Evolutionary conservation across 306 rosid species (phyloP), one percentile per base, ranked within the genome.

Genomic region (Benincasa hispida): DNA sequence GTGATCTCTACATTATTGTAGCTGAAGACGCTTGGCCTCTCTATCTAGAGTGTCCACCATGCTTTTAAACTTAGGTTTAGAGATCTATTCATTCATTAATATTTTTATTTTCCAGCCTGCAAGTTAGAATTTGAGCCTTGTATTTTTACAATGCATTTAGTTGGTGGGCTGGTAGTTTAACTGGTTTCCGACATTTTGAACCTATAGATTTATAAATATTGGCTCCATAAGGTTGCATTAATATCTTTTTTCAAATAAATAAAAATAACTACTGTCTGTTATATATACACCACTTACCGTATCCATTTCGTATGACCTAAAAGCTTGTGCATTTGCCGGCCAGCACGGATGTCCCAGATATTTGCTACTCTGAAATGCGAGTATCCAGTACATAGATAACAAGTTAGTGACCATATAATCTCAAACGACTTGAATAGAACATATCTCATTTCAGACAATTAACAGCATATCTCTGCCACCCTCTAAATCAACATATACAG

Each of bases 271-370:
- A 10, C 45, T 65, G 22, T 19, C 28, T 15, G 28, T 37, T 35
- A 8, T 32, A 65, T 35, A 8, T 32, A 65, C 50, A 65, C 50
- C 72, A 65, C 72, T 65, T 81, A 91, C 99, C 97, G 84, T 79
- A 94, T 89, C 99, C 99, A 94, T 77, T 92, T 91, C 51, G 91
- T 85, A 86, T 94, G 97, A 66, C 99, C 99, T 85, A 85, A 82
- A 80, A 94, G 96, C 89, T 90, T 92, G 85, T 94, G 96, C 97
- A 94, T 89, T 89, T 88, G 92, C 85, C 82, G 91, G 76, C 99
- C 88, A 18, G 99, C 84, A 74, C 93, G 96, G 66, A 94, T 94
- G 80, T 94, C 99, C 99, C 99, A 92, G 78, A 92, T 88, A 86
- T 86, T 92, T 37, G 97, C 93, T 77, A 90, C 84, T 75, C 99